phyloP scores from a whole-genome alignment of 2,329 filamentous ascomycete species.

The Arthrobotrys entomopaga region DNA sequence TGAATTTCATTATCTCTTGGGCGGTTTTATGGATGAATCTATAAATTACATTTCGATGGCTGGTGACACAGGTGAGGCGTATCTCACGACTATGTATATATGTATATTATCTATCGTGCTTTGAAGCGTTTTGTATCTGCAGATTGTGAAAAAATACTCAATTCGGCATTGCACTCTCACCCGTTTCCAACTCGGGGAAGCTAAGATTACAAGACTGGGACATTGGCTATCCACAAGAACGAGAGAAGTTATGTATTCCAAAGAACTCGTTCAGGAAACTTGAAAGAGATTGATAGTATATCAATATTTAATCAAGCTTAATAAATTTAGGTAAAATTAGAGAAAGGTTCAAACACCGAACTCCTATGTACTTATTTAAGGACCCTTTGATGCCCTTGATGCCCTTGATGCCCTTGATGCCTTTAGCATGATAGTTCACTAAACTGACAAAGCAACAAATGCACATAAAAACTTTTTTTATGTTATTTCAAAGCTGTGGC shows the following conservation, averaged over 20 bases:
- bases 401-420: no score
- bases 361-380: no score
- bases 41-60: background rate
- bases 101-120: constrained; percentile 23
- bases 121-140: background rate
- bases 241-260: no score
- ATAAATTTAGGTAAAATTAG: no score
- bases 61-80: background rate
- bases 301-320: no score
- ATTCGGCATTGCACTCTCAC: background rate
- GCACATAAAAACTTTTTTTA: background rate
- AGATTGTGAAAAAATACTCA: no score
- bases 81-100: constrained; percentile 38
- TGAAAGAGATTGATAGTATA: no score
- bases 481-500: constrained; percentile 24
- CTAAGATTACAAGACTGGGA: no score
- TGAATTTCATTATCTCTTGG: background rate
- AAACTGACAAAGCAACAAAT: background rate
- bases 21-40: background rate
- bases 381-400: no score
- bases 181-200: background rate
- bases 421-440: background rate
- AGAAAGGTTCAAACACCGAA: no score
- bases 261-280: no score
- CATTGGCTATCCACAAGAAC: no score